Evolutionary conservation across 352 stramenopile genomes (phyloP), one percentile per base, ranked within the genome.

Genomic region (Phytophthora uliginosa): DNA sequence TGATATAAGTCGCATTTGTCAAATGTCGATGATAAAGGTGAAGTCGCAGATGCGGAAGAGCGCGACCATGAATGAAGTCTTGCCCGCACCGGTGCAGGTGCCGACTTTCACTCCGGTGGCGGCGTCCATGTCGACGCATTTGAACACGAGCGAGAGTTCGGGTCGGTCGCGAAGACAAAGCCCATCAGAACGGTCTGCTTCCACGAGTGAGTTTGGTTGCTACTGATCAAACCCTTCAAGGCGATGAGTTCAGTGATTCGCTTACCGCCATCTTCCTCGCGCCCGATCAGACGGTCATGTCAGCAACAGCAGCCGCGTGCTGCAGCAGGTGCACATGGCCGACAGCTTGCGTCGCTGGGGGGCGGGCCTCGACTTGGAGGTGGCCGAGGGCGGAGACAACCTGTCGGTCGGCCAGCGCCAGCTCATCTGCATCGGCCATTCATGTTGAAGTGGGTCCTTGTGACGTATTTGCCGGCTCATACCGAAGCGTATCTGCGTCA

Each of bases 401-500:
- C 95, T 98, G 38, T 95, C 76, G 54, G 91, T 98, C 47, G 98
- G 98, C 10, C 92, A 99, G 78, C 81, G 97, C 3, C 97, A 99
- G 78, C 77, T 99, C 18, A 70, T 99, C 2, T 99, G 95, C 65
- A 91, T 99, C 54, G 98, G 85, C 22, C 82, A 97, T 28, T 68
- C 26, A 89, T 28, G 26, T 28, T 28, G 26, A 28, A 28, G 26
- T 28, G 26, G 26, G 6, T 3, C 6, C 26, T 28, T 28, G 26
- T 28, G 26, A 28, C 26, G 26, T 28, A 28, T 28, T 28, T 28
- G 26, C 26, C 6, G 26, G 26, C 6, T 28, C 26, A 28, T 28
- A 28, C 26, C 26, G 26, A 28, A 28, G 26, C 26, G 26, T 28
- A 28, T 28, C 26, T 28, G 26, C 26, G 26, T 28, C 26, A 28